Base-by-base conservation (phyloP, 352 stramenopile species). In the Globisporangium takayamanum region DNA sequence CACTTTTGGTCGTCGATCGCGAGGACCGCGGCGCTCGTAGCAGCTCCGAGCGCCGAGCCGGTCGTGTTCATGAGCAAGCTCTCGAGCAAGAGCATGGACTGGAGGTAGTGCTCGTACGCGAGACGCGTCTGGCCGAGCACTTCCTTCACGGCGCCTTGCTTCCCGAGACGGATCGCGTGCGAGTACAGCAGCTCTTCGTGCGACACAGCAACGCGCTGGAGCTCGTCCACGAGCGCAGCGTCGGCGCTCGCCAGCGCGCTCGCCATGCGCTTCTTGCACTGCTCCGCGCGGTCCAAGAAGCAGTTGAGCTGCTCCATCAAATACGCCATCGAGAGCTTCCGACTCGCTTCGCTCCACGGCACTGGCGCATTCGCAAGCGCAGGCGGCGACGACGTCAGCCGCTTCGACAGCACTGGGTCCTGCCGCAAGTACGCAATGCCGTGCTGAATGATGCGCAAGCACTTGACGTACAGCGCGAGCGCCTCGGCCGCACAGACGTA, bases 401-500 rank as follows among this genome's bases (percentile, higher is more conserved):
- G 64, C 46, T 66, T 61, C 26, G 56, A 55, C 54, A 74, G 65
- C 14, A 59, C 58, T 2, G 67, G 63, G 41, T 87, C 78, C 52
- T 87, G 75, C n/a, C 76, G 78, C 28, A 88, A 63, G 51, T 88
- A 85, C 14, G 79, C 25, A 36, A 86, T 69, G 11, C 76, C 77
- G 26, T 86, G 74, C 62, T 87, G 75, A 25, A 89, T 68, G 25
- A 89, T 68, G 12, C 74, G 72, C 56, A 89, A 69, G 45, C 80
- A 89, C 67, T 84, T 87, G 14, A 89, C 67, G 59, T 89, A 89
- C 12, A 89, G 46, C 18, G 70, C 68, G n/a, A 89, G 61, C 12
- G 74, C 77, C 63, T 89, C 76, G 1, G 70, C 79, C 53, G 79
- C 76, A 36, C 62, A 85, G 36, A 84, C 67, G 57, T 84, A 88